Evolutionary conservation across 768 basidiomycete species (phyloP).

Genomic region (Mycena sanguinolenta): DNA sequence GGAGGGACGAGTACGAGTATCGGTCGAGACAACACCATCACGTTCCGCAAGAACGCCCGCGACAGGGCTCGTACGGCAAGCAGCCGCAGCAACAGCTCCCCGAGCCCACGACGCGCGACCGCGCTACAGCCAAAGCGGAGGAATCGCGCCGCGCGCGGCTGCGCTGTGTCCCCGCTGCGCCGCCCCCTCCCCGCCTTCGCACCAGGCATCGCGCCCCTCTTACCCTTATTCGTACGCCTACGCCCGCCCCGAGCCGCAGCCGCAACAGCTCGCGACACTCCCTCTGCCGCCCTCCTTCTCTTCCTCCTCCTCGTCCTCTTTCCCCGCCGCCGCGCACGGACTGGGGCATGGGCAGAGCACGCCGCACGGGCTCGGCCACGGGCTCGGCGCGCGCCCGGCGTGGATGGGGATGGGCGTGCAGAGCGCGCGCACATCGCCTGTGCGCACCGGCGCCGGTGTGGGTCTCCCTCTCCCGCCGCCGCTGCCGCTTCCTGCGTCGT

Average conservation of each 20-base stretch:
- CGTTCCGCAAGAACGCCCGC: not conserved
- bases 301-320: not conserved
- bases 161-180: slow-evolving; percentile 15
- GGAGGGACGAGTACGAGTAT: not conserved
- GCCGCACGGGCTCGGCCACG: too few species aligned
- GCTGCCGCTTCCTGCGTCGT: too few species aligned
- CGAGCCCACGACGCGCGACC: too few species aligned
- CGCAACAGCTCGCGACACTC: too few species aligned
- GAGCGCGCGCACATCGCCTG: slow-evolving; percentile 37
- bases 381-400: slow-evolving; percentile 7
- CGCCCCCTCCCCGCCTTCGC: not conserved
- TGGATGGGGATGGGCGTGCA: slow-evolving; percentile 40
- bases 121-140: slow-evolving; percentile 13
- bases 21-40: too few species aligned
- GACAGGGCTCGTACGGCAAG: too few species aligned
- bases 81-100: too few species aligned
- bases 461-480: too few species aligned
- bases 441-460: slow-evolving; percentile 1
- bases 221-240: not conserved
- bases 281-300: too few species aligned
- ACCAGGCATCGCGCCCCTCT: not conserved
- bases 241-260: too few species aligned
- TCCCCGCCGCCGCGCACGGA: too few species aligned
- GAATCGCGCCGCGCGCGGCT: slow-evolving; percentile 31
- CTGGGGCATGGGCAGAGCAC: too few species aligned